Conservation (phyloP, 2,329 filamentous ascomycete species). For the Trichophyton schoenleinii region DNA sequence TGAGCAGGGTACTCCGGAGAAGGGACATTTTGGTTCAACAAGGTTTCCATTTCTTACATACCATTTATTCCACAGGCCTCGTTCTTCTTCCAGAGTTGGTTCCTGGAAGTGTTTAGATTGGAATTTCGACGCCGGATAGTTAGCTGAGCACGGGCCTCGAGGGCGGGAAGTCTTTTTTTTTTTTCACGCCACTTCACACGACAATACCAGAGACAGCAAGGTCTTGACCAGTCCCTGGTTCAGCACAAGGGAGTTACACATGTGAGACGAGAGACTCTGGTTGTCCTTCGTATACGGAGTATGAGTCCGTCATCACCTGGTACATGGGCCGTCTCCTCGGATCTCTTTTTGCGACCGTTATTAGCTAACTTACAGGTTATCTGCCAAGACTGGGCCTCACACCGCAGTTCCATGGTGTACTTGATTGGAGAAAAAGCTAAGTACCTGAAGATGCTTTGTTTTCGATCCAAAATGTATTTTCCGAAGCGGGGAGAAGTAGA, state of each 20-base stretch:
- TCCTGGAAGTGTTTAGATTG: slow-evolving; percentile 1
- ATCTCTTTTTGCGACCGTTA: slow-evolving; percentile 1
- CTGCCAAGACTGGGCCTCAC: neutral
- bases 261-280: neutral
- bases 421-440: neutral
- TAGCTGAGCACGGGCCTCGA: slow-evolving; percentile 1
- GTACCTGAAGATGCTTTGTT: neutral
- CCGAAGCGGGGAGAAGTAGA: slow-evolving; percentile 1
- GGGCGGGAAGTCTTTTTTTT: neutral
- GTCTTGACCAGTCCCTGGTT: neutral
- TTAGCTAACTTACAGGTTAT: too few relatives aligned
- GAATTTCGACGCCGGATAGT: neutral
- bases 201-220: neutral
- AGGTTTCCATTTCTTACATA: neutral
- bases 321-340: neutral
- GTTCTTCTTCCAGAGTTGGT: neutral
- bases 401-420: neutral
- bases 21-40: neutral
- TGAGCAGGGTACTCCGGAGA: neutral
- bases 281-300: neutral
- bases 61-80: neutral
- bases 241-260: neutral
- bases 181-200: slow-evolving; percentile 1
- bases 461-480: slow-evolving; percentile 3
- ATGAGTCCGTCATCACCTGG: neutral